Evolutionary conservation across 192 early-diverging fungal species (phyloP).

Genomic region (Cladochytrium replicatum): DNA sequence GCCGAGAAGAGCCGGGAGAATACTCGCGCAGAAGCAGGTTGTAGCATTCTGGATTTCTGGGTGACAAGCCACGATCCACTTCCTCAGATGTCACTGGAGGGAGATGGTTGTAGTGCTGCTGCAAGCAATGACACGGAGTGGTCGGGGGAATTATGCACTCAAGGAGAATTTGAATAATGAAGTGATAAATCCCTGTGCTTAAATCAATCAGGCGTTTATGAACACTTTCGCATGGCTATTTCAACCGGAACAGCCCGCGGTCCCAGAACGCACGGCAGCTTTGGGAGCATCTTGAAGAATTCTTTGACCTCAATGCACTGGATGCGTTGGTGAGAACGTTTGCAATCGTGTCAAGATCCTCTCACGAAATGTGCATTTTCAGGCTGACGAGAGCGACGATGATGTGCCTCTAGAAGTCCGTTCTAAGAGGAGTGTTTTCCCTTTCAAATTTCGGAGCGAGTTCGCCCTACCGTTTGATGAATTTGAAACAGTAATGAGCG

Average conservation of each 20-base stretch:
- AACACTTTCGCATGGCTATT: constrained; percentile 20
- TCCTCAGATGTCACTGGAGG: no score
- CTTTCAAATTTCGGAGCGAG: constrained; percentile 14
- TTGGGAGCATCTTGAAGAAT: constrained; percentile 7
- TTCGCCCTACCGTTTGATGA: constrained; percentile 17
- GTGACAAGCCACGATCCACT: no score
- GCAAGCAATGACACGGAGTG: constrained; percentile 7
- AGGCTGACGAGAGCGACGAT: constrained; percentile 19
- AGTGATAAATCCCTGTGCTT: neutral
- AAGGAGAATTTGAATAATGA: no score
- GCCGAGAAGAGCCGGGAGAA: no score
- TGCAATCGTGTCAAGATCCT: neutral
- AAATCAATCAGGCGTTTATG: constrained; percentile 13
- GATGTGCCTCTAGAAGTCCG: constrained; percentile 9
- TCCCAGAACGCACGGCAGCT: constrained; percentile 2
- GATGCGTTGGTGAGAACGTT: constrained; percentile 8
- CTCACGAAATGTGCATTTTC: neutral
- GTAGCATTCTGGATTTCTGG: no score
- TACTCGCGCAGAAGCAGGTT: no score
- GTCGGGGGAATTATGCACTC: constrained; percentile 10
- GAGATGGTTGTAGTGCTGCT: constrained; percentile 14
- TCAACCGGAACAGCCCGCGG: constrained; percentile 1
- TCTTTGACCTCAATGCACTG: constrained; percentile 13
- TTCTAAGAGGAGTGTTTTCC: constrained; percentile 8
- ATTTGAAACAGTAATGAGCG: constrained; percentile 12